Base-by-base conservation (phyloP, 768 basidiomycete genomes). In the Lentinula boryana region DNA sequence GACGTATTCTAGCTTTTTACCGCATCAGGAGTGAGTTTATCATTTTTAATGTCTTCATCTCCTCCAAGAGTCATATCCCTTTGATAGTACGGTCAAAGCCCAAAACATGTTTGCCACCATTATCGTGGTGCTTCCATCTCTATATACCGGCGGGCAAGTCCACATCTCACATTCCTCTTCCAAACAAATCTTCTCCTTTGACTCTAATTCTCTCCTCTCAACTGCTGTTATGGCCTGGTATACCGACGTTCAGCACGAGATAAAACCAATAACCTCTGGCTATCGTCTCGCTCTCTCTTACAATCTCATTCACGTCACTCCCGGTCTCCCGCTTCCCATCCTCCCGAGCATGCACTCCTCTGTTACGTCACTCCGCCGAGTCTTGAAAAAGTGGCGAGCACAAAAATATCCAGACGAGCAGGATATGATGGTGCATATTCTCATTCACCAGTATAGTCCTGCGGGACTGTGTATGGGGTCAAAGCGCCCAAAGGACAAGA, bases 101-200 rank as follows among this genome's bases (percentile, higher is more conserved):
- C 27, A 27, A 32, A 79, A 77, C 1, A 82, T 81, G 78, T 82
- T 84, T 62, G 82, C 82, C 9, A 80, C 82, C 0, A 67, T 81
- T 23, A 70, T 82, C 49, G 67, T 84, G 31, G 63, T 81, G 5
- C 72, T 83, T 2, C 81, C 81, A 4, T 81, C 81, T 0, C 63
- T 55, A 6, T 81, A 78, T 63, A 71, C 71, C 1, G 82, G 82
- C 6, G 83, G 82, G 4, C 67, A 76, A 56, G 75, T 79, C 4
- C 75, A 75, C 55, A 68, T 82, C 4, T 73, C 78, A 0, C 79
- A 81, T 67, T 69, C 70, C 1, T 64, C 64, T 16, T 63, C 66
- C 7, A 69, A 67, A 5, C 66, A 72, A 56, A 67, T 74, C 6
- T 71, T 81, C 62, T 76, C 81, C 65, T 65, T 74, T 4, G 66